Evolutionary conservation across 1,284 basidiomycete species (phyloP).

Genomic region (Rhodotorula mucilaginosa): DNA sequence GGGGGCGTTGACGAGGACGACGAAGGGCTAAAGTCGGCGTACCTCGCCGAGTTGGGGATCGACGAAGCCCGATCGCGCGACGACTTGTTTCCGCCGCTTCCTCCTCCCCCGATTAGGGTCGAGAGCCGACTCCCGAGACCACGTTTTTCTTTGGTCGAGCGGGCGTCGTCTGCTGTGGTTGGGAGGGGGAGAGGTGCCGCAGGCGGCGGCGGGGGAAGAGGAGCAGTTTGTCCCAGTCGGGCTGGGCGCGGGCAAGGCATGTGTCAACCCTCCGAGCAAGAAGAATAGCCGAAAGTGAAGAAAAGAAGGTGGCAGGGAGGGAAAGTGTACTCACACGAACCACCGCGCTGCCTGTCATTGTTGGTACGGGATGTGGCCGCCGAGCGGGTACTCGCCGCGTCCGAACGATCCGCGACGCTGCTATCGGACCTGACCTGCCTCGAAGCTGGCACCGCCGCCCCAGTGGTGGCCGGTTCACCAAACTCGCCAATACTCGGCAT

Average conservation of each 20-base stretch:
- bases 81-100: conserved; percentile 4
- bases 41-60: conserved; percentile 32
- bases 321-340: neutral
- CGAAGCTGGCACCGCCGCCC: neutral
- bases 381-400: conserved; percentile 7
- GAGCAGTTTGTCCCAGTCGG: neutral
- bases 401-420: neutral
- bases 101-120: conserved; percentile 21
- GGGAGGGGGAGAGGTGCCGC: conserved; percentile 28
- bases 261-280: neutral
- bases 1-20: neutral
- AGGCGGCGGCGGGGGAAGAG: conserved; percentile 8
- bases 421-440: neutral
- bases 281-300: no score
- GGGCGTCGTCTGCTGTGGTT: conserved; percentile 13
- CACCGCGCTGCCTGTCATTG: neutral
- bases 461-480: conserved; percentile 7
- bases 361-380: no score
- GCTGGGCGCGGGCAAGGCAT: neutral
- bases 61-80: conserved; percentile 27
- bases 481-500: conserved; percentile 20
- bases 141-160: conserved; percentile 20
- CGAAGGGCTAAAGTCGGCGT: conserved; percentile 19
- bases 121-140: conserved; percentile 22
- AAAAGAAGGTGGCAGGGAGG: neutral